Conservation (phyloP, 495 filamentous ascomycete genomes). For the Extremus antarcticus region DNA sequence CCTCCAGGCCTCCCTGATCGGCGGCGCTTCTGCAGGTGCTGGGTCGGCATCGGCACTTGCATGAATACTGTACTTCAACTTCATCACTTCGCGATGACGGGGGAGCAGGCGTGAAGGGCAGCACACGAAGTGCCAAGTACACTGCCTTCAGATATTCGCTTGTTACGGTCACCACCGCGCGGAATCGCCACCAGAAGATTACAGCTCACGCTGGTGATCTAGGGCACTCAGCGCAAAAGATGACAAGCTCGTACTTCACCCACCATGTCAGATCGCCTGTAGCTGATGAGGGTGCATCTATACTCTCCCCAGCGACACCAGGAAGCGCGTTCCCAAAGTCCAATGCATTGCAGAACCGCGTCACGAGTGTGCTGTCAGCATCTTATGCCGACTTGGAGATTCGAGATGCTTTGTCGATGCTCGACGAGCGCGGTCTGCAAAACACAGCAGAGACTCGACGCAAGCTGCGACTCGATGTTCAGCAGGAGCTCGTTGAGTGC, state of each 20-base stretch:
- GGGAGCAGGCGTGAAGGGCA: not conserved
- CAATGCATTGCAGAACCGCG: constrained; percentile 54
- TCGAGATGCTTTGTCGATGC: constrained; percentile 65
- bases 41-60: no score
- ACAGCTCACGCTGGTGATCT: no score
- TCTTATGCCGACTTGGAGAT: constrained; percentile 92
- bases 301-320: constrained; percentile 6
- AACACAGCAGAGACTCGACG: constrained; percentile 75
- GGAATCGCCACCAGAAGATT: no score
- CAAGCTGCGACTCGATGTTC: constrained; percentile 69
- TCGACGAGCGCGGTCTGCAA: constrained; percentile 58
- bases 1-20: no score
- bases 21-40: not conserved
- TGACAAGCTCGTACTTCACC: constrained; percentile 4
- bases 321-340: constrained; percentile 1
- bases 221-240: not conserved
- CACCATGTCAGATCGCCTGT: not conserved
- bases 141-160: no score
- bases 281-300: not conserved
- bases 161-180: no score
- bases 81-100: not conserved
- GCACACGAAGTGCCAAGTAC: not conserved
- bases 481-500: constrained; percentile 86
- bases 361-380: constrained; percentile 75
- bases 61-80: not conserved